Conservation (phyloP, 192 early-diverging fungal species). For the Podila horticola region DNA sequence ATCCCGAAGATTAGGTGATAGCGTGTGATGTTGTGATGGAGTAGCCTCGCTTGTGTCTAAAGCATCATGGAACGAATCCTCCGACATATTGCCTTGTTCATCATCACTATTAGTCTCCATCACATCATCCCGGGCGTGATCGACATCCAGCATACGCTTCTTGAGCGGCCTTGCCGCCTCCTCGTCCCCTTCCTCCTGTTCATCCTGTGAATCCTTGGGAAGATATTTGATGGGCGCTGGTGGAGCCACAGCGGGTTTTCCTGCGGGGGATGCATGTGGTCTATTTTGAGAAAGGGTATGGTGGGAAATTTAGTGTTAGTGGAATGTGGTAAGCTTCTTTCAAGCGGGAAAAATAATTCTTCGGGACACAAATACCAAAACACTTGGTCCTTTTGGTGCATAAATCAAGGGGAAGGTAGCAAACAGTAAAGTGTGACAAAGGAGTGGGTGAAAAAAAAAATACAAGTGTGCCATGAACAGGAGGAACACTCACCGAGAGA, state of each 20-base stretch:
- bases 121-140: neutral
- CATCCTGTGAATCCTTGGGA: too few species aligned
- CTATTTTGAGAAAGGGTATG: too few species aligned
- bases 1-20: neutral
- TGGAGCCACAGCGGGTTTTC: too few species aligned
- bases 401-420: neutral
- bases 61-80: constrained; percentile 35
- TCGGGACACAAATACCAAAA: too few species aligned
- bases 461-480: neutral
- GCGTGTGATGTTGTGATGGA: neutral
- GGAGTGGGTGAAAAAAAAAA: neutral
- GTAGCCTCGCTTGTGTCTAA: neutral
- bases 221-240: too few species aligned
- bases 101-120: neutral
- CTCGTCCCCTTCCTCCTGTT: neutral
- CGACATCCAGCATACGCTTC: neutral
- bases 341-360: too few species aligned
- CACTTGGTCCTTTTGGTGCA: too few species aligned
- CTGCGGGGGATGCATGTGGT: too few species aligned
- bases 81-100: neutral
- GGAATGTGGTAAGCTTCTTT: too few species aligned
- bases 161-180: neutral
- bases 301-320: too few species aligned
- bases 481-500: neutral
- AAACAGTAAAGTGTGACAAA: too few species aligned